phyloP scores from a whole-genome alignment of 1,139 yeast genomes.

The Suzukiozyma palmioleophila region DNA sequence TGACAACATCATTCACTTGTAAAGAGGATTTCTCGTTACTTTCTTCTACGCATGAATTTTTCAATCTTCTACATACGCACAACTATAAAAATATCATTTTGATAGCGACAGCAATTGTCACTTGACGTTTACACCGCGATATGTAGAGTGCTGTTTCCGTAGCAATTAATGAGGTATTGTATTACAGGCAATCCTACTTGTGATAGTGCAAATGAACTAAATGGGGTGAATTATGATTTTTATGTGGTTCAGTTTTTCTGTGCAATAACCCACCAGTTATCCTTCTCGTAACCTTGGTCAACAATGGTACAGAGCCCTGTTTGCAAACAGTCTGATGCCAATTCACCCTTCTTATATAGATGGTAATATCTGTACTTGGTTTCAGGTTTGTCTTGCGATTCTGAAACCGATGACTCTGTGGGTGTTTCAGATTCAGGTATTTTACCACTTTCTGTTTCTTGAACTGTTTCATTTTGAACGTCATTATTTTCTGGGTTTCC shows the following conservation, averaged over 20 bases:
- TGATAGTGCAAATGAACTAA: no score
- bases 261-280: conserved; percentile 80
- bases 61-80: no score
- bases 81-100: no score
- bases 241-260: conserved; percentile 12
- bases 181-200: no score
- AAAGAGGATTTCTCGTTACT: no score
- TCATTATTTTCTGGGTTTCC: not conserved
- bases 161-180: not conserved
- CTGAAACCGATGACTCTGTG: conserved; percentile 10
- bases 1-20: conserved; percentile 23
- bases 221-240: not conserved
- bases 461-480: no score
- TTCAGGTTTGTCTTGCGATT: conserved; percentile 22
- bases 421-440: conserved; percentile 10
- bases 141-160: no score
- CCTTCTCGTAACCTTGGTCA: conserved; percentile 81
- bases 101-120: no score
- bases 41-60: no score
- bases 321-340: conserved; percentile 57
- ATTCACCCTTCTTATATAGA: conserved; percentile 77
- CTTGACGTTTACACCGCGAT: no score
- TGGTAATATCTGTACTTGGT: conserved; percentile 87
- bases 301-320: conserved; percentile 67
- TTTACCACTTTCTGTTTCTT: conserved; percentile 12